Percentiles rank a stretch among this genome's conserved stretches.
phyloP scores from a whole-genome alignment of 2,329 filamentous ascomycete species.

The Fusarium sarcochroum region DNA sequence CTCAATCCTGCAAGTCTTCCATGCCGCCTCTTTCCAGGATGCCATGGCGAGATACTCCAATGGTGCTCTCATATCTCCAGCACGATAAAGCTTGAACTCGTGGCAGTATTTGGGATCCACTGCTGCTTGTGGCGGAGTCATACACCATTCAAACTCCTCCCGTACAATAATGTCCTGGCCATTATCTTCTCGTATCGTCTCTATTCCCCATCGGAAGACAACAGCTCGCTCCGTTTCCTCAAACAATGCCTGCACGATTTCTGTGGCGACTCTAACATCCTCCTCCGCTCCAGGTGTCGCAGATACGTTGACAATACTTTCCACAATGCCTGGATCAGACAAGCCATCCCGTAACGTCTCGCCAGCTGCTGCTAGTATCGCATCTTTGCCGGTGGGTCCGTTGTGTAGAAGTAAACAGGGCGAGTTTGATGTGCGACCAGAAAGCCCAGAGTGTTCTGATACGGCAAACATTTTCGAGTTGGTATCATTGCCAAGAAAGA shows the following conservation, averaged over 20 bases:
- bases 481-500: constrained; percentile 34
- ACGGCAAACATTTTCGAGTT: constrained; percentile 39
- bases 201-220: constrained; percentile 37
- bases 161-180: constrained; percentile 25
- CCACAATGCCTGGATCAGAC: constrained; percentile 25
- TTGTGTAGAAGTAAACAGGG: constrained; percentile 39
- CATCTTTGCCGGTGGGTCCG: constrained; percentile 31
- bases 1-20: constrained; percentile 41
- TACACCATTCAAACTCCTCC: constrained; percentile 39
- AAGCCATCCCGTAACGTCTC: constrained; percentile 28
- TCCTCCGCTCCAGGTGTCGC: constrained; percentile 26
- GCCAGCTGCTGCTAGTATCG: constrained; percentile 35
- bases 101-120: constrained; percentile 34
- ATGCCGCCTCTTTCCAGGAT: constrained; percentile 39
- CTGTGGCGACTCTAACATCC: constrained; percentile 28
- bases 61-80: constrained; percentile 32
- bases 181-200: constrained; percentile 23
- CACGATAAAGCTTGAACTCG: constrained; percentile 40
- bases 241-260: constrained; percentile 35
- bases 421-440: constrained; percentile 23
- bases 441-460: constrained; percentile 37
- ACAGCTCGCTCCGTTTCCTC: constrained; percentile 29
- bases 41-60: constrained; percentile 34
- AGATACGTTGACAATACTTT: constrained; percentile 38
- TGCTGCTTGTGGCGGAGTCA: constrained; percentile 27